phyloP scores from a whole-genome alignment of 371 early-diverging fungal species.

The Lichtheimia ramosa region DNA sequence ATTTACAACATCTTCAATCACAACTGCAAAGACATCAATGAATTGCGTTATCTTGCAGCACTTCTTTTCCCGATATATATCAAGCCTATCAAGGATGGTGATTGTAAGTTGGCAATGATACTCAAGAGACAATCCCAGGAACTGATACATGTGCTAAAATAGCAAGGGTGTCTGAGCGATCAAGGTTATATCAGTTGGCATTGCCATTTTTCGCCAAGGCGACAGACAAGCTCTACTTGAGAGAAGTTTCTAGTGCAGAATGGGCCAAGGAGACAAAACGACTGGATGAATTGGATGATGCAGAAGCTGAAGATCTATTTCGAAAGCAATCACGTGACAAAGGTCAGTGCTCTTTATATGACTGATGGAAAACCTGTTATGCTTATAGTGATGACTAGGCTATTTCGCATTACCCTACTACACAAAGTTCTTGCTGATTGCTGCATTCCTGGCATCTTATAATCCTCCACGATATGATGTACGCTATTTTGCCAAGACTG shows the following conservation, averaged over 20 bases:
- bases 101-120: constrained; percentile 38
- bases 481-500: constrained; percentile 74
- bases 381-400: constrained; percentile 18
- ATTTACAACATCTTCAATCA: constrained; percentile 75
- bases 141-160: background rate
- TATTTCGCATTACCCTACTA: constrained; percentile 74
- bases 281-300: constrained; percentile 14
- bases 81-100: constrained; percentile 74
- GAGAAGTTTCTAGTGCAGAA: constrained; percentile 84
- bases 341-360: constrained; percentile 7
- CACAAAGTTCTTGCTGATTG: constrained; percentile 83
- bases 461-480: constrained; percentile 88
- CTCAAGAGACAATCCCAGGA: background rate
- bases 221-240: constrained; percentile 77
- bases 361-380: background rate
- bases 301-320: constrained; percentile 6
- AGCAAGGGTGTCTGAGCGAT: constrained; percentile 56
- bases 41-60: constrained; percentile 79
- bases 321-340: constrained; percentile 13
- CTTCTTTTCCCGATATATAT: constrained; percentile 82
- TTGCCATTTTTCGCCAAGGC: constrained; percentile 80
- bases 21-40: constrained; percentile 82
- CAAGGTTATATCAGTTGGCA: constrained; percentile 70
- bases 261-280: constrained; percentile 60
- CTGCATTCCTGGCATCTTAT: constrained; percentile 90